Percentiles rank a stretch among this genome's conserved stretches.
Conservation (phyloP, 2,329 filamentous ascomycete species). For the Rhynchosporium graminicola region DNA sequence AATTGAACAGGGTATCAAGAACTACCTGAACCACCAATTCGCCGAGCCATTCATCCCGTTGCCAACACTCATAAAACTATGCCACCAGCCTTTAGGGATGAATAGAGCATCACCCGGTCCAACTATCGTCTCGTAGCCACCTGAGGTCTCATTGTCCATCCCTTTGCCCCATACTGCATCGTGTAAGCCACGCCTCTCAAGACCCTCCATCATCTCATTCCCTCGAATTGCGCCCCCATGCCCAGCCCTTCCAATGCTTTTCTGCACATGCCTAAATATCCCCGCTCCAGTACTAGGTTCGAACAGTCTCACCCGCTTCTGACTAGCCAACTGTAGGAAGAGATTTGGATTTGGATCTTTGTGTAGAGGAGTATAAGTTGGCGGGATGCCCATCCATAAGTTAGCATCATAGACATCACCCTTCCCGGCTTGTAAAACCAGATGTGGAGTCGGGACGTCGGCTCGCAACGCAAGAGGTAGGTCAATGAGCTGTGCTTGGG, state of each 20-base stretch:
- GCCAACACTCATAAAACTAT: constrained; percentile 70
- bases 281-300: constrained; percentile 61
- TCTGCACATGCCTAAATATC: constrained; percentile 60
- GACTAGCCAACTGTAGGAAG: constrained; percentile 78
- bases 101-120: constrained; percentile 70
- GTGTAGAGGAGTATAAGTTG: constrained; percentile 88
- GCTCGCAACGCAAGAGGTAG: constrained; percentile 63
- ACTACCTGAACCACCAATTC: constrained; percentile 48
- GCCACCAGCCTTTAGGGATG: constrained; percentile 85
- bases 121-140: constrained; percentile 49
- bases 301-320: constrained; percentile 73
- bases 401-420: constrained; percentile 87
- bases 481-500: constrained; percentile 72
- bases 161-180: constrained; percentile 65
- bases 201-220: constrained; percentile 87
- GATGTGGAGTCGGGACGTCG: constrained; percentile 67
- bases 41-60: constrained; percentile 41
- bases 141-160: background rate
- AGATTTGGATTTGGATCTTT: constrained; percentile 93
- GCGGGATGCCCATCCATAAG: constrained; percentile 84
- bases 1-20: background rate
- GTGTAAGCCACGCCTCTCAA: constrained; percentile 67
- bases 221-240: constrained; percentile 57
- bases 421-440: constrained; percentile 64
- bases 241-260: constrained; percentile 40